Conservation (phyloP, 176 grass and related monocot genomes). For the Carex littledalei region DNA sequence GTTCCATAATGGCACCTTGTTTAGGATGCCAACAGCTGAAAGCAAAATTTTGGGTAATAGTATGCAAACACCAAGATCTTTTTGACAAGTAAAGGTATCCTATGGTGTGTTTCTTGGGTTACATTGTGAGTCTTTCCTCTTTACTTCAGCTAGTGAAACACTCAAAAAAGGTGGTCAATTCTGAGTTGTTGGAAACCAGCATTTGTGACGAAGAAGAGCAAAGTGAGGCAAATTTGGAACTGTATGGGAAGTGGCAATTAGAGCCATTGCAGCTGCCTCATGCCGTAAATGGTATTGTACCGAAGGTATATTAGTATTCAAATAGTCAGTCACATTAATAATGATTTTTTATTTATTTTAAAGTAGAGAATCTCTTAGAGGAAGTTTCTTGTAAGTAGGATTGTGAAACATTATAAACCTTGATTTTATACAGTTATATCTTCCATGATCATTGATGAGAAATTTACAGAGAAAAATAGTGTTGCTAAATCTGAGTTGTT, state of each 20-base stretch:
- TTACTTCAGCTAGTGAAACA: conserved; percentile 50
- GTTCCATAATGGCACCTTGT: background rate
- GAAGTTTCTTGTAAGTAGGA: background rate
- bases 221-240: conserved; percentile 44
- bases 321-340: background rate
- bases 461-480: background rate
- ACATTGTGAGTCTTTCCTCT: background rate
- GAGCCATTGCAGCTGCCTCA: conserved; percentile 67
- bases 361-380: background rate
- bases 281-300: conserved; percentile 79
- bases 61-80: background rate
- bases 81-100: background rate
- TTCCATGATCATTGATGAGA: background rate
- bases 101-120: background rate
- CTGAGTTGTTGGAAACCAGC: conserved; percentile 36
- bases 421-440: background rate
- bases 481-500: background rate
- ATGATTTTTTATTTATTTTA: background rate
- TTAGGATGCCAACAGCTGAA: background rate
- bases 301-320: conserved; percentile 50
- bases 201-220: conserved; percentile 34
- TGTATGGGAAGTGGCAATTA: conserved; percentile 92
- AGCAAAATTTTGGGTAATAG: background rate
- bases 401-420: background rate
- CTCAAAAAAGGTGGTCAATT: conserved; percentile 48